Evolutionary conservation across 495 filamentous ascomycete genomes (phyloP).

Genomic region (Staphylotrichum tortipilum): DNA sequence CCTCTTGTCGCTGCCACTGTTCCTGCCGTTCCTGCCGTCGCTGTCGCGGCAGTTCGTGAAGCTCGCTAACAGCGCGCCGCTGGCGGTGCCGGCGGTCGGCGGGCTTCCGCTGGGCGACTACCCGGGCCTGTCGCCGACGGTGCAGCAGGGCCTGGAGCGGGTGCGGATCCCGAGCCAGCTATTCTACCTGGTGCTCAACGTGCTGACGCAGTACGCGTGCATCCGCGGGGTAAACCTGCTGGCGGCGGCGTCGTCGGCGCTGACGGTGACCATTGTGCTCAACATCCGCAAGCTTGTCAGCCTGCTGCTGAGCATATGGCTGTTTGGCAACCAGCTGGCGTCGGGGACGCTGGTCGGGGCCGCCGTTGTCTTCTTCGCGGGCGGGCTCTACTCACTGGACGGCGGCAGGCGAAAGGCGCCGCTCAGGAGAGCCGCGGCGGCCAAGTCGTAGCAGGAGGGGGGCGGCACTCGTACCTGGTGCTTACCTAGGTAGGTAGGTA

Average conservation of each 20-base stretch:
- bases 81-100: conserved; percentile 37
- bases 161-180: conserved; percentile 60
- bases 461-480: too few species aligned
- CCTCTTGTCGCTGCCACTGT: conserved; percentile 63
- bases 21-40: conserved; percentile 47
- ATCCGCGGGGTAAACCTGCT: conserved; percentile 92
- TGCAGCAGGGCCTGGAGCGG: conserved; percentile 28
- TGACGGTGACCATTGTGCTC: conserved; percentile 91
- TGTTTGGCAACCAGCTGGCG: conserved; percentile 80
- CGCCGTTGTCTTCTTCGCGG: conserved; percentile 75
- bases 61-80: conserved; percentile 40
- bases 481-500: too few species aligned
- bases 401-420: conserved; percentile 33
- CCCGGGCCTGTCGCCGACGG: conserved; percentile 14
- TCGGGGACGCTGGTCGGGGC: conserved; percentile 72
- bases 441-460: conserved; percentile 13
- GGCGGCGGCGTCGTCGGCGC: conserved; percentile 72
- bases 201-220: conserved; percentile 86
- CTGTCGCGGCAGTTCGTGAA: conserved; percentile 42
- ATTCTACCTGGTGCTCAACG: conserved; percentile 66
- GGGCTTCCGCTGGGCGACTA: conserved; percentile 20
- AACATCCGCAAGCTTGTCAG: conserved; percentile 95
- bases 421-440: conserved; percentile 9
- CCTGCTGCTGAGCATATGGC: conserved; percentile 77
- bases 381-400: conserved; percentile 81